Percentiles rank a stretch among this genome's conserved stretches.
Conservation (phyloP, 495 filamentous ascomycete species). For the Podospora didyma region DNA sequence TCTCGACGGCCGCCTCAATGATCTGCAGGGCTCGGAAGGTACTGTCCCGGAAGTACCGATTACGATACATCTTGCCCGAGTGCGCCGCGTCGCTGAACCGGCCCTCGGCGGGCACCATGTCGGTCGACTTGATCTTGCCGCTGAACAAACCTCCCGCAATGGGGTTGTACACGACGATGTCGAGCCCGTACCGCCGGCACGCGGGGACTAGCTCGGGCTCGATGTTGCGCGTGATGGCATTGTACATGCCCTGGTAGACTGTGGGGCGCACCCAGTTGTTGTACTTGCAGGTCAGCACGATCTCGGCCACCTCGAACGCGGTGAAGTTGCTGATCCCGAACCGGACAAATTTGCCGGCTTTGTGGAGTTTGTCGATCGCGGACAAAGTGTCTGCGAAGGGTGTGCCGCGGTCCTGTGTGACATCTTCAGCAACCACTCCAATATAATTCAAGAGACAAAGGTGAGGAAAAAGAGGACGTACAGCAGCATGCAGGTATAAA, state of each 20-base stretch:
- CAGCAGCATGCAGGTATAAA: slow-evolving; percentile 79
- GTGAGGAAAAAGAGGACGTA: slow-evolving; percentile 1
- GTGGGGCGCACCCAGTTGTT: slow-evolving; percentile 70
- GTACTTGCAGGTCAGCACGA: slow-evolving; percentile 76
- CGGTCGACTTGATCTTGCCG: slow-evolving; percentile 75
- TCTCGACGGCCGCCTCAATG: slow-evolving; percentile 69
- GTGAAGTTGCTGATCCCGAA: slow-evolving; percentile 83
- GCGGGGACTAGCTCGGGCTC: slow-evolving; percentile 76
- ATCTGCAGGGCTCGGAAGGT: slow-evolving; percentile 73
- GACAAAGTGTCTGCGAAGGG: slow-evolving; percentile 78
- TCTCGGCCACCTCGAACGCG: slow-evolving; percentile 86
- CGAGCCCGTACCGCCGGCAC: slow-evolving; percentile 79
- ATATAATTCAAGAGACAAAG: not conserved
- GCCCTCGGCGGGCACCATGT: slow-evolving; percentile 60
- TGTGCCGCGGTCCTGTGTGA: slow-evolving; percentile 57
- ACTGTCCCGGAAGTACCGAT: slow-evolving; percentile 74
- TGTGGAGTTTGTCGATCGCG: slow-evolving; percentile 75
- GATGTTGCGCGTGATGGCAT: slow-evolving; percentile 67
- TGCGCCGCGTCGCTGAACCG: slow-evolving; percentile 59
- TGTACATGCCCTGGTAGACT: slow-evolving; percentile 67
- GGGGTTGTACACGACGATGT: slow-evolving; percentile 91
- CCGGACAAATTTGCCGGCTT: slow-evolving; percentile 80
- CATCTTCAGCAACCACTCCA: not conserved
- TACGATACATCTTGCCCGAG: slow-evolving; percentile 63
- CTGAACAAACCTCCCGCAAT: slow-evolving; percentile 79